These are phyloP conservation scores for Penicillium occitanis DNA, from an alignment of 2,329 filamentous ascomycete genomes.

Conservation along the genomic window DNA sequence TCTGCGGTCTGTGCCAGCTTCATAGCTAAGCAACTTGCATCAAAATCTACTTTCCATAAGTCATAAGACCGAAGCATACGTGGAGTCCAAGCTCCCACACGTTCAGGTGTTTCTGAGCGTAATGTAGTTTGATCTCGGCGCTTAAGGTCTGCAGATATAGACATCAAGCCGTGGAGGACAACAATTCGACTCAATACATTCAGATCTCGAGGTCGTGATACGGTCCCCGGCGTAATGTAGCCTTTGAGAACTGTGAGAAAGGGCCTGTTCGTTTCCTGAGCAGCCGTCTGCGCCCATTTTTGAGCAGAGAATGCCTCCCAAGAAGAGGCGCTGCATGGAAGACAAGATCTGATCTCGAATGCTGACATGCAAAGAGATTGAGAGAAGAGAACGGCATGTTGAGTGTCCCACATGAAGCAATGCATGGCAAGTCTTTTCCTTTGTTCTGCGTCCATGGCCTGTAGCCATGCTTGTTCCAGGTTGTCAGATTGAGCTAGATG, in stretches of 20 bases:
- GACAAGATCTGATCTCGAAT: conserved; percentile 58
- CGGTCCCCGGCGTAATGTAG: conserved; percentile 51
- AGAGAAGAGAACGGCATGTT: conserved; percentile 65
- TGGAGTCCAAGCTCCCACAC: conserved; percentile 51
- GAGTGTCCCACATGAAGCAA: conserved; percentile 67
- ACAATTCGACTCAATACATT: conserved; percentile 56
- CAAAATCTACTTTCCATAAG: conserved; percentile 60
- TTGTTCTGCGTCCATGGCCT: conserved; percentile 58
- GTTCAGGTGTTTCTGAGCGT: conserved; percentile 43
- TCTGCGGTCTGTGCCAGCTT: conserved; percentile 34
- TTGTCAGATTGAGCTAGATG: conserved; percentile 38
- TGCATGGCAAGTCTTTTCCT: conserved; percentile 61
- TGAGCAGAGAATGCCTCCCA: conserved; percentile 60
- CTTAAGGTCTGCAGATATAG: conserved; percentile 62
- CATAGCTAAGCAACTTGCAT: conserved; percentile 50
- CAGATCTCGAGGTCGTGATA: conserved; percentile 41
- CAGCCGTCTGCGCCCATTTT: conserved; percentile 50
- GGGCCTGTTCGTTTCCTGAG: conserved; percentile 37
- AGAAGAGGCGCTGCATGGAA: conserved; percentile 55
- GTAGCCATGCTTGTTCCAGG: conserved; percentile 52
- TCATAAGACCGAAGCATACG: conserved; percentile 56
- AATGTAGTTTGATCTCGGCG: conserved; percentile 62
- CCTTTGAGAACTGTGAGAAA: conserved; percentile 58
- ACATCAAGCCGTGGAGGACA: conserved; percentile 63
- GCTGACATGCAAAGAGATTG: conserved; percentile 66